Evolutionary conservation across 2,329 filamentous ascomycete species (phyloP), one percentile per base, ranked within the genome.

Genomic region (Gnomoniopsis smithogilvyi): DNA sequence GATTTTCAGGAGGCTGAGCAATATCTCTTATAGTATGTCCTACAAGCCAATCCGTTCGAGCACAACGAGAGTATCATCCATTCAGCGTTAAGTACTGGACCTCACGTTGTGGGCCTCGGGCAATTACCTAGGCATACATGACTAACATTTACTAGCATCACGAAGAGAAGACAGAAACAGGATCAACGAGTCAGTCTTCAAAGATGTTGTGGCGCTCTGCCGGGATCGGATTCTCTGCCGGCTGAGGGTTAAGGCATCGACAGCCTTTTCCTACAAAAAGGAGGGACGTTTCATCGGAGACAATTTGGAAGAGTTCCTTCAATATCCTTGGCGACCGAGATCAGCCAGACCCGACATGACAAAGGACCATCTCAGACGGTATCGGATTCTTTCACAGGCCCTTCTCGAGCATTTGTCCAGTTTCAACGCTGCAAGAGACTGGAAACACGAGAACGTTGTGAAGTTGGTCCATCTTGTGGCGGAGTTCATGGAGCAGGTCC

Each of bases 131-230:
- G n/a, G n/a, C n/a, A n/a, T 30, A 30, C 26, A 30, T 8, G 26
- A 30, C 24, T 54, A 24, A 58, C 26, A 19, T 6, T 17, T 45
- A 2, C 10, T 21, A 53, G 34, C 45, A 15, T 17, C 30, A 3
- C 17, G 17, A 3, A 45, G 33, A n/a, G 34, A 15, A 14, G n/a
- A 7, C 10, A 14, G 17, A 19, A 30, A 22, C 6, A n/a, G 21
- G 2, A n/a, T 54, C 19, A 24, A 51, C 17, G 41, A 52, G 15
- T 8, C 38, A 2, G 47, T 61, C 15, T 47, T 61, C 33, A 56
- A 46, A 3, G 33, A 61, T 10, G 49, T 56, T n/a, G 36, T 61
- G 36, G 56, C 55, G 19, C 8, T 61, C 34, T 58, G 56, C 26
- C 38, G 15, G 3, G 34, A 49, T 12, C 47, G 51, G 3, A 59